These are phyloP conservation scores for Dicorynia guianensis DNA, from an alignment of 306 rosid species.

Conservation along the genomic window DNA sequence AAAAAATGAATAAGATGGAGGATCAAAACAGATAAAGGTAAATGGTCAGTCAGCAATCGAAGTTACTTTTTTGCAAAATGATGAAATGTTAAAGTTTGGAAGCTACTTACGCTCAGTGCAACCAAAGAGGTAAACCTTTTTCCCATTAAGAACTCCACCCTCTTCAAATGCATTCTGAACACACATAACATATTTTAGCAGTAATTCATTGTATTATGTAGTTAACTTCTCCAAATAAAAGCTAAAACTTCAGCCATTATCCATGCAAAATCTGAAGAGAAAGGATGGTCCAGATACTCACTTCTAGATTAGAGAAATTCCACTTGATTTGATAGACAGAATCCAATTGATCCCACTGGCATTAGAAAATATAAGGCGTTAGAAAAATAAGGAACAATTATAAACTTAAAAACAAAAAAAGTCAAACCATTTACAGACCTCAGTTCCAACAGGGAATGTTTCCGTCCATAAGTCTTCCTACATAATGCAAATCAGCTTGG, in stretches of 20 bases:
- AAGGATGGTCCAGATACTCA: constrained; percentile 37
- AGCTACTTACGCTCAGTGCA: constrained; percentile 73
- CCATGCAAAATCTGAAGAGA: neutral
- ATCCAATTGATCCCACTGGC: constrained; percentile 60
- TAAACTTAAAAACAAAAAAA: neutral
- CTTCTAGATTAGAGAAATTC: constrained; percentile 60
- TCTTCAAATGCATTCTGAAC: constrained; percentile 78
- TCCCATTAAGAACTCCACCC: constrained; percentile 64
- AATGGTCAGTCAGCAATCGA: neutral
- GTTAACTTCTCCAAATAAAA: constrained; percentile 4
- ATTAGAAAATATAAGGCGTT: neutral
- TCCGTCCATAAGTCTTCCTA: constrained; percentile 57
- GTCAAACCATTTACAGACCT: constrained; percentile 37
- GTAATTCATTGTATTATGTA: neutral
- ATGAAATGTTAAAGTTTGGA: neutral
- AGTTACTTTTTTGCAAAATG: neutral
- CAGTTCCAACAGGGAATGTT: constrained; percentile 56
- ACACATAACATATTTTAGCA: constrained; percentile 20
- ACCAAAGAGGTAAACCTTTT: constrained; percentile 85
- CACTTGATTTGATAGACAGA: constrained; percentile 53
- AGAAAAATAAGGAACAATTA: neutral
- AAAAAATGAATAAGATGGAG: constrained; percentile 23
- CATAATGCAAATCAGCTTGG: neutral
- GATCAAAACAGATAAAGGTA: neutral
- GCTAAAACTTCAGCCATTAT: neutral